Base-by-base conservation (phyloP, 2,329 filamentous ascomycete genomes). In the Botrytis elliptica region DNA sequence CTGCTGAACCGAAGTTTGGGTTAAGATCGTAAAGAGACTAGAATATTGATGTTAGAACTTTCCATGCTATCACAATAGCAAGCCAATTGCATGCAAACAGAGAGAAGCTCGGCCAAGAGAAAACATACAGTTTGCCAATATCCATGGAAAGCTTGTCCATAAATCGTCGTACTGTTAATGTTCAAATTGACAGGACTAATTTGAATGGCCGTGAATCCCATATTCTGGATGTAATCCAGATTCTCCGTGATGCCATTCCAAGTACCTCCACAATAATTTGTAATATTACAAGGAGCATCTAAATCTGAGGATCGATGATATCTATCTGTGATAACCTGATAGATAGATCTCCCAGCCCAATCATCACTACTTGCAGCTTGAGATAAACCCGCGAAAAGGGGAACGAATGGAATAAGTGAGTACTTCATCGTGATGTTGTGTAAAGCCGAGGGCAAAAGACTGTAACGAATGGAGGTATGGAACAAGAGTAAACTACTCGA, bases 1-100 rank as follows among this genome's bases (percentile, higher is more conserved):
- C 83, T 7, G 84, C 84, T 0, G 87, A 88, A 40, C 90, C 90
- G 75, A 88, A 89, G 73, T 88, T 84, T 4, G 84, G 75, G 77
- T 92, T 91, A 72, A 92, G 80, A 25, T 82, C 75, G 74, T 86
- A 84, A 29, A 85, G 75, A 69, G 85, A 80, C 73, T 84, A 80
- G 63, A 82, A 80, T 83, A 84, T 84, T 12, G 38, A 1, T 60
- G 42, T 66, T 12, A 65, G 55, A 62, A 36, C 8, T 8, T n/a
- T 46, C 29, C 20, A 36, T 22, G 52, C n/a, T 29, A 25, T 5
- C 1, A 8, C 38, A 25, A 25, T 10, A 33, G 29, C 42, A 46
- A 14, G 14, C 12, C 68, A 46, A 55, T 55, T 68, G 29, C 36
- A 42, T 68, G 65, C 40, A 36, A 36, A 44, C 20, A 36, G 36